Percentiles rank a stretch among this genome's conserved stretches.
phyloP scores from a whole-genome alignment of 192 early-diverging fungal species.

The Entophlyctis helioformis region DNA sequence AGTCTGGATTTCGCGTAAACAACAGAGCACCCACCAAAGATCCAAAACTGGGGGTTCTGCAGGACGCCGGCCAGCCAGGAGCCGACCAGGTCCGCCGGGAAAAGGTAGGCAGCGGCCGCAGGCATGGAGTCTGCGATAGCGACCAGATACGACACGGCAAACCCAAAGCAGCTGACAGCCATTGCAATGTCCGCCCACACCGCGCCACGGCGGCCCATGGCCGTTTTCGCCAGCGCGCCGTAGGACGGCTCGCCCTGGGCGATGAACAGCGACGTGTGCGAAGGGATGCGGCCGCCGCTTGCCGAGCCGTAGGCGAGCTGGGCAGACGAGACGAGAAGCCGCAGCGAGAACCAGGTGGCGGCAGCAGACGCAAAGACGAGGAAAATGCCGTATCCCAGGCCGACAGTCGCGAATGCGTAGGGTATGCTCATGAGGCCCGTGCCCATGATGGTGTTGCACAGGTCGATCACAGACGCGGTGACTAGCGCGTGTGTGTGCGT shows the following conservation, averaged over 20 bases:
- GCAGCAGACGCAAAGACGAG: slow-evolving; percentile 59
- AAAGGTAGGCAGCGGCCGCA: slow-evolving; percentile 3
- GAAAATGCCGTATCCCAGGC: slow-evolving; percentile 57
- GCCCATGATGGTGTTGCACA: slow-evolving; percentile 82
- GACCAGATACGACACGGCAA: slow-evolving; percentile 73
- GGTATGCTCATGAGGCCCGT: slow-evolving; percentile 53
- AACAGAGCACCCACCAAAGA: slow-evolving; percentile 14
- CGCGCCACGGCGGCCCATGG: slow-evolving; percentile 51
- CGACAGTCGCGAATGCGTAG: slow-evolving; percentile 64
- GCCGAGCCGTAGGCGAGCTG: no score
- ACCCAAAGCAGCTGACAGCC: slow-evolving; percentile 81
- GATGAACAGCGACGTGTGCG: slow-evolving; percentile 3
- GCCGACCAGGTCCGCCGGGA: slow-evolving; percentile 3
- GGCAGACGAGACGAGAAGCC: slow-evolving; percentile 39
- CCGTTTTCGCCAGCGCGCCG: slow-evolving; percentile 31
- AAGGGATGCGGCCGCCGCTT: neutral
- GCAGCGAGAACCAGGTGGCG: slow-evolving; percentile 61
- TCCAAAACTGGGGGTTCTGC: slow-evolving; percentile 51
- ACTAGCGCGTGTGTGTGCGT: no score
- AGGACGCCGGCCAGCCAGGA: neutral
- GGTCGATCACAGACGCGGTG: no score
- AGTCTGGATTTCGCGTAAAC: neutral
- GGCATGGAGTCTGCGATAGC: slow-evolving; percentile 78
- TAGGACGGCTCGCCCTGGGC: slow-evolving; percentile 50
- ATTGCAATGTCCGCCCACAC: slow-evolving; percentile 71